phyloP scores from a whole-genome alignment of 1,284 basidiomycete species.

The Papiliotrema laurentii region DNA sequence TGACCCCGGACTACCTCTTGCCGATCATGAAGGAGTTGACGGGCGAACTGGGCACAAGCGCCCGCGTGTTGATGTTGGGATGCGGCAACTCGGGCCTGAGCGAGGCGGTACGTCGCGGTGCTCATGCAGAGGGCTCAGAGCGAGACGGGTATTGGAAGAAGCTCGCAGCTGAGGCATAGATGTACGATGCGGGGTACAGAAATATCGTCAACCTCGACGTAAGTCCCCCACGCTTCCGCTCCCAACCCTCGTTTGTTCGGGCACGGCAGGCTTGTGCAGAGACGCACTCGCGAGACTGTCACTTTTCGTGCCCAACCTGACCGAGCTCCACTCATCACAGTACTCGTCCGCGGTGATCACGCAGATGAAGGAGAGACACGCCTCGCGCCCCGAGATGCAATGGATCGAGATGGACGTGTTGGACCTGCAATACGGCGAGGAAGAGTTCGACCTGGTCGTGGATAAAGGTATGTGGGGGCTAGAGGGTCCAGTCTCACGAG shows the following conservation, averaged over 20 bases:
- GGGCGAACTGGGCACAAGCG: slow-evolving; percentile 51
- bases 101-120: slow-evolving; percentile 35
- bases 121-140: not conserved
- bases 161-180: slow-evolving; percentile 52
- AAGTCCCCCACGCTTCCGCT: slow-evolving; percentile 26
- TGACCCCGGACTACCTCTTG: slow-evolving; percentile 43
- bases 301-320: too few species aligned
- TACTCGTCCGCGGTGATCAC: slow-evolving; percentile 77
- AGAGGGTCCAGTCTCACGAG: too few species aligned
- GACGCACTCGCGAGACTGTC: too few species aligned
- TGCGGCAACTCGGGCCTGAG: slow-evolving; percentile 78
- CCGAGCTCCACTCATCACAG: slow-evolving; percentile 44
- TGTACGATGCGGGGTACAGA: slow-evolving; percentile 85
- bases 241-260: not conserved
- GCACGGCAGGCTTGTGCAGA: not conserved
- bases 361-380: slow-evolving; percentile 67
- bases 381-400: slow-evolving; percentile 64
- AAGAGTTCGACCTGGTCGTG: slow-evolving; percentile 75
- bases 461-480: slow-evolving; percentile 66
- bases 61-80: slow-evolving; percentile 78
- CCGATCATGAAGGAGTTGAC: slow-evolving; percentile 39
- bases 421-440: slow-evolving; percentile 61
- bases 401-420: slow-evolving; percentile 90
- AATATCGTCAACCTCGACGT: slow-evolving; percentile 83
- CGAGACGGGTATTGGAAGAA: too few species aligned